Evolutionary conservation across 805 yeast species (phyloP).

Genomic region (Ogataea neopini): DNA sequence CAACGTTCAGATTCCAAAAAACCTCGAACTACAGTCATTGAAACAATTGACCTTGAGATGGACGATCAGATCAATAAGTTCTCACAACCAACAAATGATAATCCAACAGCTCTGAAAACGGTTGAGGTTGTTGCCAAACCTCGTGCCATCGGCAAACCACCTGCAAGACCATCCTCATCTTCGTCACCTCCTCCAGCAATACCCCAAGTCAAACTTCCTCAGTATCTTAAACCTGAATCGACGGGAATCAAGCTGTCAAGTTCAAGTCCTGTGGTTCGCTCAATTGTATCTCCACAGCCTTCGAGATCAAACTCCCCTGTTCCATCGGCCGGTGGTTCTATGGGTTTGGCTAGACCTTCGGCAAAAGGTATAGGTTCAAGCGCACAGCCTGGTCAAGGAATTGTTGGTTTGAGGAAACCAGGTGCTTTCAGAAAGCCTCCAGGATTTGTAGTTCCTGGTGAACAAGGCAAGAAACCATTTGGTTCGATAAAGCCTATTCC

Average conservation of each 20-base stretch:
- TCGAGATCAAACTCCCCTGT: constrained; percentile 4
- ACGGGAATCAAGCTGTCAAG: constrained; percentile 13
- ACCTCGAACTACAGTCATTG: constrained; percentile 5
- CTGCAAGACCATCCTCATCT: constrained; percentile 7
- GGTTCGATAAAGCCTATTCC: constrained; percentile 17
- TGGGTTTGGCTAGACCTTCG: constrained; percentile 10
- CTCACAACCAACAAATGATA: constrained; percentile 9
- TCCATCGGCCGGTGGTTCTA: constrained; percentile 1
- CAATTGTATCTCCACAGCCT: constrained; percentile 17
- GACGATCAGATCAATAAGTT: constrained; percentile 15
- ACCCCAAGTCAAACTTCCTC: constrained; percentile 32
- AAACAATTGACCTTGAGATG: constrained; percentile 3
- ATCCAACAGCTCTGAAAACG: neutral
- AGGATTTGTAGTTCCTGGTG: constrained; percentile 16
- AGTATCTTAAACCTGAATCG: constrained; percentile 32
- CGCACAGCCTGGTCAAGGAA: constrained; percentile 6
- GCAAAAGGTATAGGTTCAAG: constrained; percentile 15
- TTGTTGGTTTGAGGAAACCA: constrained; percentile 32
- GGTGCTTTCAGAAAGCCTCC: constrained; percentile 37
- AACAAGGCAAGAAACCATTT: constrained; percentile 18
- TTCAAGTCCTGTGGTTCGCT: constrained; percentile 18
- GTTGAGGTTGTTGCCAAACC: constrained; percentile 2
- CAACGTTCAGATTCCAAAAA: constrained; percentile 7
- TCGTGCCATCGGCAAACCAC: constrained; percentile 4
- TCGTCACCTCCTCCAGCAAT: constrained; percentile 15